Evolutionary conservation across 345 rosid species (phyloP).

Genomic region (Dimocarpus longan): DNA sequence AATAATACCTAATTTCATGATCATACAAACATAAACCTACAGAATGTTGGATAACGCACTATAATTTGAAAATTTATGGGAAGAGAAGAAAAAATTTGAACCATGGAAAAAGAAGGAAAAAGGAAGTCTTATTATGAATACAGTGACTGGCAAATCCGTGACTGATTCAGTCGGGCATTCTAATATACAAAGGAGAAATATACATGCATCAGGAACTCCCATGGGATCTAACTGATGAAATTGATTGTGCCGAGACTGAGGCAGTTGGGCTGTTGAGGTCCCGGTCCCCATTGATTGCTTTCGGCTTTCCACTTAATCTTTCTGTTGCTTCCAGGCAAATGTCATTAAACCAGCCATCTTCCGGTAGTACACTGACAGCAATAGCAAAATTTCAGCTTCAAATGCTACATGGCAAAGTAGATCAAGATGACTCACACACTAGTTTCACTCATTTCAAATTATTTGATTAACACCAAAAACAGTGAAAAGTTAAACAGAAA

Average conservation of each 20-base stretch:
- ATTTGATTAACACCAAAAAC: not conserved
- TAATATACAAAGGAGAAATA: conserved; percentile 40
- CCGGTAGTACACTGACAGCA: conserved; percentile 72
- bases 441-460: not conserved
- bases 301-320: conserved; percentile 82
- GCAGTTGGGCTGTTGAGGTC: conserved; percentile 92
- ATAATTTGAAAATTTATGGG: not conserved
- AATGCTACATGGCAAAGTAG: not conserved
- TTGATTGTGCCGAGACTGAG: conserved; percentile 94
- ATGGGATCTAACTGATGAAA: conserved; percentile 88
- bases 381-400: not conserved
- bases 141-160: conserved; percentile 21
- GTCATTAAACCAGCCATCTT: conserved; percentile 89
- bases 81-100: not conserved
- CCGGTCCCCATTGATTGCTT: conserved; percentile 73
- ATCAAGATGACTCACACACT: not conserved
- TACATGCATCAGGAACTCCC: conserved; percentile 60
- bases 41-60: not conserved
- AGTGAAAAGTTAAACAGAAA: too few species aligned
- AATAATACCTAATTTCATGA: conserved; percentile 15
- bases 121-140: conserved; percentile 20
- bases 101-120: not conserved
- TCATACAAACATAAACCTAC: conserved; percentile 20
- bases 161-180: conserved; percentile 21
- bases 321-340: conserved; percentile 81